Percentiles rank a stretch among this genome's conserved stretches.
phyloP scores from a whole-genome alignment of 768 basidiomycete species.

The Cystofilobasidium capitatum region DNA sequence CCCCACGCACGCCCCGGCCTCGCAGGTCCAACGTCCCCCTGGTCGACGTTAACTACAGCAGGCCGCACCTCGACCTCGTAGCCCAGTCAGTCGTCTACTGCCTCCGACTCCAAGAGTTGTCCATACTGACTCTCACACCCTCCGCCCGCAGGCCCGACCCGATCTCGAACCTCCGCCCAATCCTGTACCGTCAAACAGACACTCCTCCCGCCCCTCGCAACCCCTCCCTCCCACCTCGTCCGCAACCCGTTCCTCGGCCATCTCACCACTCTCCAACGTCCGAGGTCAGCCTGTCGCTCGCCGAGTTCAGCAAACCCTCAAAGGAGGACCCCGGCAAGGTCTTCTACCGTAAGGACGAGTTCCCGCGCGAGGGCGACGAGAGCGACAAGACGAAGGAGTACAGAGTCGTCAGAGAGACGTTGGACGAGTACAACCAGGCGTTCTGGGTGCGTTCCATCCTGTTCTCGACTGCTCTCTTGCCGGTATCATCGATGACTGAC shows the following conservation, averaged over 20 bases:
- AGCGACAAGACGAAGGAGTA: neutral
- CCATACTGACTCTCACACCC: neutral
- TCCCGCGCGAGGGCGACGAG: conserved; percentile 20
- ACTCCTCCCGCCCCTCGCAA: neutral
- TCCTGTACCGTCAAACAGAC: conserved; percentile 9
- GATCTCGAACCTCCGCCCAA: conserved; percentile 20
- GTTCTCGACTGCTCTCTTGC: neutral
- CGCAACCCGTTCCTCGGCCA: neutral
- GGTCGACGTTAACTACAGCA: conserved; percentile 1
- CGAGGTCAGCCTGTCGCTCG: neutral
- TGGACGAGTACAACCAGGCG: conserved; percentile 21
- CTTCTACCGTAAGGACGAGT: conserved; percentile 17
- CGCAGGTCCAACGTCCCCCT: neutral
- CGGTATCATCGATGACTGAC: neutral
- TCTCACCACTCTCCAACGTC: neutral
- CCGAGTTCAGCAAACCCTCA: neutral
- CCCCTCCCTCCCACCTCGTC: conserved; percentile 7
- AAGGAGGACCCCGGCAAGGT: neutral
- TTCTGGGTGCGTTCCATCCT: conserved; percentile 16
- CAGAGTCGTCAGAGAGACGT: conserved; percentile 12
- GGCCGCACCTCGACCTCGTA: conserved; percentile 20
- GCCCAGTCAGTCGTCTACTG: conserved; percentile 19
- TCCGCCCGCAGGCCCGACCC: conserved; percentile 14
- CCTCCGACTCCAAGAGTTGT: neutral
- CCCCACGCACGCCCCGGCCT: neutral